Conservation (phyloP, 345 rosid species). For the Lepidium africanum region DNA sequence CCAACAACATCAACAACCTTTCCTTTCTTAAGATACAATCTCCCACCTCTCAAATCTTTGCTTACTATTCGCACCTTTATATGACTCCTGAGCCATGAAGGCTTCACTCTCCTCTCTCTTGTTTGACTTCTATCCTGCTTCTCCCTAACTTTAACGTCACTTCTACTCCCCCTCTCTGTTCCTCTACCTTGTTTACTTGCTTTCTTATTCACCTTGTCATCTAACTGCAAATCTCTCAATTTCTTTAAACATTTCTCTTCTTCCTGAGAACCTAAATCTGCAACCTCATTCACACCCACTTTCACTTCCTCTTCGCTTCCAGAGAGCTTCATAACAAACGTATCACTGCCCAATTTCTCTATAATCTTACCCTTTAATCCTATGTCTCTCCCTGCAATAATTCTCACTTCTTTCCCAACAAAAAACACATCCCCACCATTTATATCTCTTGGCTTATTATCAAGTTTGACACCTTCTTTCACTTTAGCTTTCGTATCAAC, state of each 20-base stretch:
- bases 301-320: constrained; percentile 36
- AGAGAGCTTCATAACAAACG: constrained; percentile 42
- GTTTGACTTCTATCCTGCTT: constrained; percentile 20
- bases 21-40: constrained; percentile 72
- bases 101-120: constrained; percentile 18
- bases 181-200: constrained; percentile 23
- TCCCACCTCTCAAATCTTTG: constrained; percentile 61
- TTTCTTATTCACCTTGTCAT: constrained; percentile 18
- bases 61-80: constrained; percentile 70
- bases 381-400: constrained; percentile 38
- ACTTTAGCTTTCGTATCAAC: constrained; percentile 10
- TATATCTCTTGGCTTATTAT: not conserved
- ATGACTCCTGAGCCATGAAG: constrained; percentile 65
- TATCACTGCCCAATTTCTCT: constrained; percentile 21
- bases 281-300: constrained; percentile 41
- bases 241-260: constrained; percentile 58
- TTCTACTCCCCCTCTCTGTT: constrained; percentile 13
- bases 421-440: constrained; percentile 26
- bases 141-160: constrained; percentile 17
- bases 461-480: not conserved
- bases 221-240: constrained; percentile 30
- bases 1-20: constrained; percentile 78
- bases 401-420: constrained; percentile 57
- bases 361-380: constrained; percentile 55
- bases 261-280: constrained; percentile 60